Percentiles rank a stretch among this genome's conserved stretches.
Evolutionary conservation across 116 monocot species (phyloP).

Genomic region (Iris pallida): DNA sequence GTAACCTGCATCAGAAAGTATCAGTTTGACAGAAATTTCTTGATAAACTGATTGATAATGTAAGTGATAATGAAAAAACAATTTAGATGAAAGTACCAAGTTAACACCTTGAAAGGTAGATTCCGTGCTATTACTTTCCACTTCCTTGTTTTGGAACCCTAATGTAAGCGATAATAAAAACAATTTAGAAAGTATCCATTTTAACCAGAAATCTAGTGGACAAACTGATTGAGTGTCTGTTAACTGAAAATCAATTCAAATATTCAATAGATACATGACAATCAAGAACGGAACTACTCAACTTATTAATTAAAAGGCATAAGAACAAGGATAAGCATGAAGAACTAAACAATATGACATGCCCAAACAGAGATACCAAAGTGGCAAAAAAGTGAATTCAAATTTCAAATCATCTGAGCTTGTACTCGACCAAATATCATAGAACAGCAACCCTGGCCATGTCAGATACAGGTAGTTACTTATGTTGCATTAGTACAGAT

Average conservation of each 20-base stretch:
- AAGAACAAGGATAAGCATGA: neutral
- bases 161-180: slow-evolving; percentile 11
- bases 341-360: neutral
- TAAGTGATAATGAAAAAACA: neutral
- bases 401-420: no score
- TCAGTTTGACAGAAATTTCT: neutral
- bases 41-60: neutral
- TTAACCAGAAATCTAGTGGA: neutral
- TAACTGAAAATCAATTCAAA: neutral
- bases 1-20: slow-evolving; percentile 51
- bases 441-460: no score
- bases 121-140: slow-evolving; percentile 95
- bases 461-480: no score
- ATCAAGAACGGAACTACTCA: neutral
- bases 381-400: no score
- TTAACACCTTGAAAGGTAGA: slow-evolving; percentile 85
- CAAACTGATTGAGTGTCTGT: neutral
- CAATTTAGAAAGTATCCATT: neutral
- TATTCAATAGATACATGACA: slow-evolving; percentile 6
- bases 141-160: slow-evolving; percentile 88
- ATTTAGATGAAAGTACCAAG: neutral
- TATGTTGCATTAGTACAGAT: no score
- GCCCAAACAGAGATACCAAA: no score
- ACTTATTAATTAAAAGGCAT: neutral
- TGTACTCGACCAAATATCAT: no score